Percentiles rank a stretch among this genome's conserved stretches.
Evolutionary conservation across 2,329 filamentous ascomycete species (phyloP).

Genomic region (Coleophoma eucalyptorum): DNA sequence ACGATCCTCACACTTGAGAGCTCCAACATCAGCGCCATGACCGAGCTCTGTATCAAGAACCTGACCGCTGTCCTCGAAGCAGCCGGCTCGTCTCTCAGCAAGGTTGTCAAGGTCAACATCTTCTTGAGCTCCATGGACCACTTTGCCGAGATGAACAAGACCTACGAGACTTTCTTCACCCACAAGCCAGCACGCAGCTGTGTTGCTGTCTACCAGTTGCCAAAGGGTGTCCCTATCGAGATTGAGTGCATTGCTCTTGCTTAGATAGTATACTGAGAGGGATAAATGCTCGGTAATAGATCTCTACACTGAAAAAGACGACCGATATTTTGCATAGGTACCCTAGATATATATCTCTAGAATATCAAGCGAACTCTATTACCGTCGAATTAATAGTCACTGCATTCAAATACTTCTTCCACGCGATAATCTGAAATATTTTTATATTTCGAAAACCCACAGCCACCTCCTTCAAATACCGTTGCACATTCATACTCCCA

Average conservation of each 20-base stretch:
- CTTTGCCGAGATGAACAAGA: constrained; percentile 81
- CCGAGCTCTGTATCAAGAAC: constrained; percentile 68
- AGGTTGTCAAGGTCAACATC: constrained; percentile 89
- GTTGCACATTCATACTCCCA: too few relatives aligned
- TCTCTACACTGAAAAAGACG: not conserved
- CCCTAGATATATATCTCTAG: too few relatives aligned
- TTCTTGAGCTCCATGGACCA: constrained; percentile 89
- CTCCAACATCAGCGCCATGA: constrained; percentile 63
- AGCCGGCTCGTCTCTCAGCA: constrained; percentile 73
- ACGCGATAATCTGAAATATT: too few relatives aligned
- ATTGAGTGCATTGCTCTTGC: constrained; percentile 84
- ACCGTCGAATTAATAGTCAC: too few relatives aligned
- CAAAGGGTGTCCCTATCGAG: constrained; percentile 84
- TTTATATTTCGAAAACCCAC: too few relatives aligned
- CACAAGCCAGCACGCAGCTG: constrained; percentile 89
- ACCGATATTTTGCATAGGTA: not conserved
- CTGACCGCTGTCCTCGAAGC: constrained; percentile 80
- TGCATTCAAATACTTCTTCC: too few relatives aligned
- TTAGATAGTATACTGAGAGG: constrained; percentile 24
- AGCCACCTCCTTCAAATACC: too few relatives aligned
- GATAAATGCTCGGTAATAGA: not conserved
- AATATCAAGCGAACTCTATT: too few relatives aligned
- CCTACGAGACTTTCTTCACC: constrained; percentile 79
- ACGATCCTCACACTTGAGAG: constrained; percentile 37
- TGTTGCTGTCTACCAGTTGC: constrained; percentile 85